Conservation (phyloP, 2,329 filamentous ascomycete species). For the Monosporascus ibericus region DNA sequence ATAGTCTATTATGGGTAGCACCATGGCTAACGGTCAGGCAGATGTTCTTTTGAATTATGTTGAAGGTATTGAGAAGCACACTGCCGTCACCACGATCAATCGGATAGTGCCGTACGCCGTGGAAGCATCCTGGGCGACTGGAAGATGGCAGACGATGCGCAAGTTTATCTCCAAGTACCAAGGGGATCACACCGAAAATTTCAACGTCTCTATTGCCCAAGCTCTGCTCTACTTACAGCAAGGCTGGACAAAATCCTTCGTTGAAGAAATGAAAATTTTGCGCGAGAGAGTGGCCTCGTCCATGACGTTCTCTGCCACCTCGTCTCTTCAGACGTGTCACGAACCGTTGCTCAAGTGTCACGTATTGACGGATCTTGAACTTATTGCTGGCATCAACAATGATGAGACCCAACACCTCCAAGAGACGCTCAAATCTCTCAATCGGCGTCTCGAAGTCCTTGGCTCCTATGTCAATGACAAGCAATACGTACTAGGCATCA, state of each 20-base stretch:
- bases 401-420: conserved; percentile 34
- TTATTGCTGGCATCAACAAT: conserved; percentile 51
- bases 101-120: conserved; percentile 75
- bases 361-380: conserved; percentile 79
- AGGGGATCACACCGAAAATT: conserved; percentile 54
- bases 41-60: conserved; percentile 83
- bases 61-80: conserved; percentile 59
- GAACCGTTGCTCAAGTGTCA: conserved; percentile 82
- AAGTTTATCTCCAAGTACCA: conserved; percentile 56
- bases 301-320: conserved; percentile 69
- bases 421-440: conserved; percentile 48
- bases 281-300: conserved; percentile 65
- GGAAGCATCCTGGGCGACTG: conserved; percentile 87
- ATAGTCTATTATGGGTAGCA: not conserved
- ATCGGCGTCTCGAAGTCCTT: conserved; percentile 77
- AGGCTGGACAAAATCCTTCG: conserved; percentile 46
- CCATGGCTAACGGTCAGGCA: conserved; percentile 27
- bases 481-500: conserved; percentile 82
- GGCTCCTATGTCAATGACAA: conserved; percentile 90
- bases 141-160: conserved; percentile 70
- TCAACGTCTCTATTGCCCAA: conserved; percentile 75
- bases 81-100: conserved; percentile 44
- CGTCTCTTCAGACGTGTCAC: conserved; percentile 78
- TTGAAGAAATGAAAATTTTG: conserved; percentile 53
- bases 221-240: conserved; percentile 56